Base-by-base conservation (phyloP, 106 monocot species). In the Apostasia shenzhenica region DNA sequence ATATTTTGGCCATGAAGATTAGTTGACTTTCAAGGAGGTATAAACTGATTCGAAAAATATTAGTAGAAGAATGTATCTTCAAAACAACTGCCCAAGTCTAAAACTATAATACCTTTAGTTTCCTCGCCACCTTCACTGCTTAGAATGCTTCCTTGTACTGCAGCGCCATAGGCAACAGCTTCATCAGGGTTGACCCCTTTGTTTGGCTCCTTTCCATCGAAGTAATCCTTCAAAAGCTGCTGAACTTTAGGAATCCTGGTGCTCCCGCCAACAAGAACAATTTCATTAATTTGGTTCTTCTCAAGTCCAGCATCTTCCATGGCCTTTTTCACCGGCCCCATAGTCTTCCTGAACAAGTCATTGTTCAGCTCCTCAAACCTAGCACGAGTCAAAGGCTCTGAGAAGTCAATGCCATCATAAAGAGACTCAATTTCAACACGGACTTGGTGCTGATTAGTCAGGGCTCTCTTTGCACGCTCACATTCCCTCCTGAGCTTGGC, bases 381-480 rank as follows among this genome's bases (percentile, higher is more conserved):
- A 5, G 73, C 79, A 1, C 68, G 54, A 1, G 79, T 79, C 26
- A 79, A 42, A 38, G 73, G 79, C 69, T 63, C 79, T 3, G 73
- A 79, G 48, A 79, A 73, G 41, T 79, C 79, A 2, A 73, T 2
- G 12, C 79, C 79, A 2, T 79, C 79, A 13, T 14, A 73, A 11
- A 79, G 67, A 6, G 79, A 72, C 14, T 79, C 79, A 6, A 79
- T 79, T 57, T 73, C 79, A 41, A 79, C 69, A 1, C 73, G 73
- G 51, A 79, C 79, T 39, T 79, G 73, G 43, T 79, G 79, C 61
- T 79, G 79, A 44, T 70, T 75, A 57, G 75, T 75, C 70, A 80
- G 41, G 4, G 80, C 75, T 59, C 80, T 75, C 81, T 81, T 81
- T 14, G 81, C 76, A 11, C 76, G 76, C 45, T 81, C 81, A 41